Conservation (phyloP, 2,329 filamentous ascomycete genomes). For the Colletotrichum abscissum region DNA sequence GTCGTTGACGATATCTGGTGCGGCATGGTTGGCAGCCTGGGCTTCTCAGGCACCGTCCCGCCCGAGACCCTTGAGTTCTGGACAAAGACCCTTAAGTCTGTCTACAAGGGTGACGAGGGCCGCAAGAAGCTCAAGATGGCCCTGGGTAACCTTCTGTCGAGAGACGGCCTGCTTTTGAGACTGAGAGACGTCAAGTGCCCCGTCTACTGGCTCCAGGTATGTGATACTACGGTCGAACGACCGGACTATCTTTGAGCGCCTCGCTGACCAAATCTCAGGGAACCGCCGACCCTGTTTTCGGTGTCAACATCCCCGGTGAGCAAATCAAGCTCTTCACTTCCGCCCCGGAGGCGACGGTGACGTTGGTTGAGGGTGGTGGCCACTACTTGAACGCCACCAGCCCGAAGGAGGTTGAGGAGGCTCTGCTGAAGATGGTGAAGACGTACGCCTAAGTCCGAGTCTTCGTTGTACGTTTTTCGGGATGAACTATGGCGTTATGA, state of each 20-base stretch:
- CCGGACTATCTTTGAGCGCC: no score
- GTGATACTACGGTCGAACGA: constrained; percentile 22
- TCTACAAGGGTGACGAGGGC: constrained; percentile 62
- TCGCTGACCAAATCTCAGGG: constrained; percentile 44
- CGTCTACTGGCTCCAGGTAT: constrained; percentile 64
- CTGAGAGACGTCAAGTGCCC: constrained; percentile 60
- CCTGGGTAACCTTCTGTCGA: constrained; percentile 54
- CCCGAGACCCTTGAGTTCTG: constrained; percentile 55
- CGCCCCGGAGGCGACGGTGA: constrained; percentile 55
- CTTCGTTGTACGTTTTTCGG: neutral
- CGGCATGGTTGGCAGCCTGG: constrained; percentile 55
- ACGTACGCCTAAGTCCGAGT: constrained; percentile 41
- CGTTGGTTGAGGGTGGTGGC: constrained; percentile 55
- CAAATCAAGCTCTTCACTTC: constrained; percentile 63
- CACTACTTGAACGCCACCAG: constrained; percentile 63
- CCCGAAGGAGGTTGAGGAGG: constrained; percentile 56
- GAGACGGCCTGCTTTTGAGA: constrained; percentile 60
- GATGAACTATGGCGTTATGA: constrained; percentile 7
- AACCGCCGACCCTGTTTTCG: constrained; percentile 57
- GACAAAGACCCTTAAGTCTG: constrained; percentile 55
- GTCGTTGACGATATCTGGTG: constrained; percentile 59
- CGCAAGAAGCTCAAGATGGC: constrained; percentile 60
- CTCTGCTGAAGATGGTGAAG: constrained; percentile 55
- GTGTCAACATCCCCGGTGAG: constrained; percentile 52
- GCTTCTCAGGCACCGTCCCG: constrained; percentile 55